phyloP scores from a whole-genome alignment of 129 eudicot genomes.

The Calendula officinalis region DNA sequence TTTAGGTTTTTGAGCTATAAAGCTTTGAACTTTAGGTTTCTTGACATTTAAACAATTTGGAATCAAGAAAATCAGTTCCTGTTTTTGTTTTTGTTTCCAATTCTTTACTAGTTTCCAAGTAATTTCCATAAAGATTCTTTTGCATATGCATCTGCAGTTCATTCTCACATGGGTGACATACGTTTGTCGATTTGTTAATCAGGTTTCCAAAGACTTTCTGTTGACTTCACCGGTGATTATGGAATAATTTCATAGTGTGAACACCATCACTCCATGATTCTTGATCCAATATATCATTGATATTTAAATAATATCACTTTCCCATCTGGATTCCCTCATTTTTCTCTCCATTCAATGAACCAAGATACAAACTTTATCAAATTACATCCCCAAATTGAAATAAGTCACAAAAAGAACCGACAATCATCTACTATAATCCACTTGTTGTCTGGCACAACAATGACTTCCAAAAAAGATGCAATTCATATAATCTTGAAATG shows the following conservation, averaged over 20 bases:
- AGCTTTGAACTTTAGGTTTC: conserved; percentile 7
- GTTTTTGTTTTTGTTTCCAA: conserved; percentile 8
- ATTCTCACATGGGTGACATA: conserved; percentile 25
- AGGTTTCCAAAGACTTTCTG: conserved; percentile 35
- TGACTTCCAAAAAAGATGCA: conserved; percentile 28
- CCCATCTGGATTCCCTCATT: conserved; percentile 5
- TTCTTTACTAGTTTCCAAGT: conserved; percentile 22
- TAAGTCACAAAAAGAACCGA: conserved; percentile 16
- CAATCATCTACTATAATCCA: conserved; percentile 6
- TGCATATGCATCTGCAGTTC: conserved; percentile 12
- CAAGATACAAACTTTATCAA: conserved; percentile 12
- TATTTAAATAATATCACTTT: conserved; percentile 2
- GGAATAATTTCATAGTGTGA: conserved; percentile 29
- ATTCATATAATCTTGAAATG: conserved; percentile 21
- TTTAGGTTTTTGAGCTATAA: conserved; percentile 12
- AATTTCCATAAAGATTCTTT: conserved; percentile 31
- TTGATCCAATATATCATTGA: conserved; percentile 15
- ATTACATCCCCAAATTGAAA: conserved; percentile 3
- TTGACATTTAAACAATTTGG: not conserved
- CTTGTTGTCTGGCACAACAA: conserved; percentile 5
- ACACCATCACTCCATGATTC: conserved; percentile 26
- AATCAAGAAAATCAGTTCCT: conserved; percentile 17
- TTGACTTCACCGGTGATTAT: conserved; percentile 34
- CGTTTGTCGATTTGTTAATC: conserved; percentile 19
- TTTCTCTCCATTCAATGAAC: conserved; percentile 33